Evolutionary conservation across 345 rosid genomes (phyloP).

Genomic region (Psidium guajava): DNA sequence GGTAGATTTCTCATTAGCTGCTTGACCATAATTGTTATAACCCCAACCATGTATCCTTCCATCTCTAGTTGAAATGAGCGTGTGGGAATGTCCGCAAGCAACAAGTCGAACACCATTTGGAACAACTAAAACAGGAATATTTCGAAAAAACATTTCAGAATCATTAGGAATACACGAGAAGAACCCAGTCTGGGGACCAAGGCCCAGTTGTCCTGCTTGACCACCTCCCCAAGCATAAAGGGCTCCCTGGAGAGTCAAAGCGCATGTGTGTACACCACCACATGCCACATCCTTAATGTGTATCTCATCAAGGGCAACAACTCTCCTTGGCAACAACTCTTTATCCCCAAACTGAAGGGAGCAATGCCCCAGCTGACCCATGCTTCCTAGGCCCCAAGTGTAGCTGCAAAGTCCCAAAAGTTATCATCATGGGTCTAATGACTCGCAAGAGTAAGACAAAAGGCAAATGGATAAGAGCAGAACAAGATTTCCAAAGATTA

Average conservation of each 20-base stretch:
- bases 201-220: constrained; percentile 85
- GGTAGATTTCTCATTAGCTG: constrained; percentile 74
- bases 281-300: constrained; percentile 60
- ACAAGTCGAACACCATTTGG: constrained; percentile 64
- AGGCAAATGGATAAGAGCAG: not conserved
- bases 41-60: constrained; percentile 95
- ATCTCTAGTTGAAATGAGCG: constrained; percentile 62
- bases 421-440: not conserved
- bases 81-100: constrained; percentile 94
- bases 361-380: constrained; percentile 92
- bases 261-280: constrained; percentile 94
- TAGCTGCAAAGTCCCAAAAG: constrained; percentile 33
- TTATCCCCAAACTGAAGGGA: constrained; percentile 85
- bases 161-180: constrained; percentile 57
- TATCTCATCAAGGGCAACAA: constrained; percentile 74
- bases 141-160: constrained; percentile 45
- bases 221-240: constrained; percentile 98
- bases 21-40: constrained; percentile 95
- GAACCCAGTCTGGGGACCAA: constrained; percentile 69
- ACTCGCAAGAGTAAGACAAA: not conserved
- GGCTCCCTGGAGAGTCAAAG: constrained; percentile 62
- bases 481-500: not conserved
- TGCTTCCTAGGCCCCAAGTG: constrained; percentile 94
- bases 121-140: constrained; percentile 65
- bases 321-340: constrained; percentile 86